Percentiles rank a stretch among this genome's conserved stretches.
phyloP scores from a whole-genome alignment of 768 basidiomycete genomes.

The Arthromyces matolae region DNA sequence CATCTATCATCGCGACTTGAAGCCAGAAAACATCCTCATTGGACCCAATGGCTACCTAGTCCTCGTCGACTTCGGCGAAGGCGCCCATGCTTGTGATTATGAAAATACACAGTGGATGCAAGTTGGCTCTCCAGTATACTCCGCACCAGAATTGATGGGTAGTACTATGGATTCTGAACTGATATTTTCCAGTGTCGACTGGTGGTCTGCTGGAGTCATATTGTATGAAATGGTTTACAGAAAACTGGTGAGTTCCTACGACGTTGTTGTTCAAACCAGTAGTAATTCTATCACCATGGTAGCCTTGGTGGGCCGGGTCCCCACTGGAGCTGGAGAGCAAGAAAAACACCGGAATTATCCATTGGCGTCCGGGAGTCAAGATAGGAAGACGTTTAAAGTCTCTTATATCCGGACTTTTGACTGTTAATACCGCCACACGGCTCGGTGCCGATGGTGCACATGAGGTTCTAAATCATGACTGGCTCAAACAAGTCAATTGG shows the following conservation, averaged over 20 bases:
- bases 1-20: constrained; percentile 54
- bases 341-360: constrained; percentile 25
- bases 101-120: constrained; percentile 26
- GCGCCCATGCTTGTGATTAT: constrained; percentile 23
- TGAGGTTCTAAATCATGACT: constrained; percentile 40
- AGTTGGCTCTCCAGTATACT: constrained; percentile 45
- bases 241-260: constrained; percentile 28
- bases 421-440: constrained; percentile 31
- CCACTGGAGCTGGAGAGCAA: too few relatives aligned
- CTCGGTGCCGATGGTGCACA: constrained; percentile 32
- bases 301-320: constrained; percentile 22
- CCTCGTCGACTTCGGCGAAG: constrained; percentile 50
- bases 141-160: constrained; percentile 44
- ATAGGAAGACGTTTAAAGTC: constrained; percentile 40
- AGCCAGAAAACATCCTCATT: constrained; percentile 56
- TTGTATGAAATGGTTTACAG: constrained; percentile 52
- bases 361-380: constrained; percentile 35
- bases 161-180: constrained; percentile 11
- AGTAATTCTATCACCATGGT: too few relatives aligned
- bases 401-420: constrained; percentile 40
- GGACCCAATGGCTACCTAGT: constrained; percentile 53
- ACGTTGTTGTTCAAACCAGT: too few relatives aligned
- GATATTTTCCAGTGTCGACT: constrained; percentile 39
- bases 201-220: constrained; percentile 51
- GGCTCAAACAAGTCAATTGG: constrained; percentile 48